A percentile compares a stretch with the other conserved stretches of the same genome.
Evolutionary conservation across 345 rosid genomes (phyloP).

Genomic region (Pugionium dolabratum): DNA sequence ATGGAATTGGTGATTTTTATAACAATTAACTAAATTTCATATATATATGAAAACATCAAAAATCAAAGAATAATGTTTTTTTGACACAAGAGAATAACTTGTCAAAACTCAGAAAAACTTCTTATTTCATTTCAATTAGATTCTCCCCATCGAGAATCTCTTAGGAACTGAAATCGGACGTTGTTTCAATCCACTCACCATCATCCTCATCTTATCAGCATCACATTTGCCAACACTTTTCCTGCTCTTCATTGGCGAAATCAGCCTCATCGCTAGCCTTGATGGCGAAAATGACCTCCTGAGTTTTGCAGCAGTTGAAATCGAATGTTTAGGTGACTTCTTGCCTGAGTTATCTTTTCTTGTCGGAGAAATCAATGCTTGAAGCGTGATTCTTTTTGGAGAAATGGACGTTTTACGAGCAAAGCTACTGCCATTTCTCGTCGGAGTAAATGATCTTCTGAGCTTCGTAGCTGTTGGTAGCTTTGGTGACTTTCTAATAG

Average conservation of each 20-base stretch:
- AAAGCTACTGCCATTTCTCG: constrained; percentile 38
- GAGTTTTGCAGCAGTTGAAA: constrained; percentile 42
- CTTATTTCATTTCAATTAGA: constrained; percentile 27
- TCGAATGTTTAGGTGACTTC: constrained; percentile 28
- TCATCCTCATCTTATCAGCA: constrained; percentile 34
- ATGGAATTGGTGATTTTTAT: neutral
- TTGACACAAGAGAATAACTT: no score
- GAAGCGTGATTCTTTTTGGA: no score
- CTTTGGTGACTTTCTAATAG: constrained; percentile 47
- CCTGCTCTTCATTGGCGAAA: constrained; percentile 79
- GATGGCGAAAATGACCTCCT: constrained; percentile 65
- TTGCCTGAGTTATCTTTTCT: constrained; percentile 23
- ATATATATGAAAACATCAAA: no score
- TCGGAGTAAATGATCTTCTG: constrained; percentile 62
- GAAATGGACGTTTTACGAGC: constrained; percentile 5
- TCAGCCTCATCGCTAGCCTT: constrained; percentile 63
- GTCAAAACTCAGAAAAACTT: no score
- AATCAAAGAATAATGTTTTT: no score
- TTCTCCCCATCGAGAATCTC: constrained; percentile 58
- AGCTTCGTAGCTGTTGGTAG: constrained; percentile 46
- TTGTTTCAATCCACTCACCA: constrained; percentile 64
- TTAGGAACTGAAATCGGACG: constrained; percentile 52
- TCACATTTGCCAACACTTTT: constrained; percentile 51
- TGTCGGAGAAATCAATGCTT: constrained; percentile 10
- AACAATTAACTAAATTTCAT: no score